A percentile compares a stretch with the other conserved stretches of the same genome.
Conservation (phyloP, 1,284 basidiomycete species). For the Moniliella sp. region DNA sequence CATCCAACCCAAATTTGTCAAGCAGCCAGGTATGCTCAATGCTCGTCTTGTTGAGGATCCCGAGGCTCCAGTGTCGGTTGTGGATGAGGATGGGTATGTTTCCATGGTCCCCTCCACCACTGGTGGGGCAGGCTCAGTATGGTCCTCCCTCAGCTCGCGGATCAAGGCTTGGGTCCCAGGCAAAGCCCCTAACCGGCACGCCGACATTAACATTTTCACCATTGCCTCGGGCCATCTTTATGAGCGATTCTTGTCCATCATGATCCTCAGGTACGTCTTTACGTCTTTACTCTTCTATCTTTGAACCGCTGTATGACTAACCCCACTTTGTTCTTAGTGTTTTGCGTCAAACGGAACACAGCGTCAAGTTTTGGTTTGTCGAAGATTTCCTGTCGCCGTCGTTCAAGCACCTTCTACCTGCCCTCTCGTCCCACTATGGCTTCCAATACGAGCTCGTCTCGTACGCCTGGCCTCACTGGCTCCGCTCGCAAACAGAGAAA, state of each 20-base stretch:
- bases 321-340: conserved; percentile 38
- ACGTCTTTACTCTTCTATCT: no score
- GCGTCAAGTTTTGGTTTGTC: conserved; percentile 98
- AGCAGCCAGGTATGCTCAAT: conserved; percentile 54
- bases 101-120: conserved; percentile 44
- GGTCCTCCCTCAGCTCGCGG: conserved; percentile 53
- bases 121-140: conserved; percentile 47
- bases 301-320: no score
- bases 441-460: conserved; percentile 93
- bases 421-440: conserved; percentile 64
- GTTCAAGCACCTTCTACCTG: conserved; percentile 86
- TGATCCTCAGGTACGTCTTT: conserved; percentile 52
- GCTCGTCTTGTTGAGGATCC: conserved; percentile 52
- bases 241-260: conserved; percentile 90
- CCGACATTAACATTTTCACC: conserved; percentile 90
- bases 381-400: conserved; percentile 95
- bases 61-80: conserved; percentile 43
- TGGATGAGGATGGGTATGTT: neutral
- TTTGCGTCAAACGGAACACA: conserved; percentile 68
- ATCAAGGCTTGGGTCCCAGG: conserved; percentile 58
- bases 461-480: conserved; percentile 96
- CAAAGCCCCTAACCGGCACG: conserved; percentile 4
- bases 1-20: conserved; percentile 56
- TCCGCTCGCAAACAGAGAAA: conserved; percentile 85
- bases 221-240: conserved; percentile 88